phyloP scores from a whole-genome alignment of 768 basidiomycete genomes.

The Tulasnella sp. region DNA sequence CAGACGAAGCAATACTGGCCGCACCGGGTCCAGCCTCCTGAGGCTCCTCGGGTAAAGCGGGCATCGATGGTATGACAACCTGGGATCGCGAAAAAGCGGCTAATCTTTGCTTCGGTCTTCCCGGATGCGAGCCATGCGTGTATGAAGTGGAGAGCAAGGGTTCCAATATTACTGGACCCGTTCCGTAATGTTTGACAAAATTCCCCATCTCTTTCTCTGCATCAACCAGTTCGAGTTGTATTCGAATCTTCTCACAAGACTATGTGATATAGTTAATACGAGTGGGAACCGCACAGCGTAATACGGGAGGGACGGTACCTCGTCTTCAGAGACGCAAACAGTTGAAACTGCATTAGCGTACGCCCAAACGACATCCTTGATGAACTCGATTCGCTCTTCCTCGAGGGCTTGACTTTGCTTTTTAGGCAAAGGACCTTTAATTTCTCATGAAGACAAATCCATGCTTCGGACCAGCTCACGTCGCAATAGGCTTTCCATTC shows the following conservation, averaged over 20 bases:
- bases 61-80: conserved; percentile 43
- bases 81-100: conserved; percentile 57
- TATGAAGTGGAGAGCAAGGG: conserved; percentile 73
- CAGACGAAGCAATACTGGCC: background rate
- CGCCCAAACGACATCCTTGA: conserved; percentile 94
- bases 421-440: background rate
- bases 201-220: conserved; percentile 84
- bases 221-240: conserved; percentile 87
- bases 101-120: conserved; percentile 57
- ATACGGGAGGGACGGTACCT: conserved; percentile 57
- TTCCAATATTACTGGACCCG: conserved; percentile 85
- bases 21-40: conserved; percentile 42
- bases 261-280: conserved; percentile 42
- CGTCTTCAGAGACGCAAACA: conserved; percentile 93
- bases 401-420: conserved; percentile 89
- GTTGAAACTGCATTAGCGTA: conserved; percentile 95
- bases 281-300: background rate
- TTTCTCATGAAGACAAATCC: background rate
- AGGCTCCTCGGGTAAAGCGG: conserved; percentile 44
- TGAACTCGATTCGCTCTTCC: conserved; percentile 88
- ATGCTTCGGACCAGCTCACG: conserved; percentile 40
- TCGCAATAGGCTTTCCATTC: conserved; percentile 97
- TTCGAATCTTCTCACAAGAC: conserved; percentile 90
- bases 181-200: conserved; percentile 88
- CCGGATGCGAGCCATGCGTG: conserved; percentile 57